phyloP scores from a whole-genome alignment of 2,329 filamentous ascomycete species.

The Colletotrichum sp. region DNA sequence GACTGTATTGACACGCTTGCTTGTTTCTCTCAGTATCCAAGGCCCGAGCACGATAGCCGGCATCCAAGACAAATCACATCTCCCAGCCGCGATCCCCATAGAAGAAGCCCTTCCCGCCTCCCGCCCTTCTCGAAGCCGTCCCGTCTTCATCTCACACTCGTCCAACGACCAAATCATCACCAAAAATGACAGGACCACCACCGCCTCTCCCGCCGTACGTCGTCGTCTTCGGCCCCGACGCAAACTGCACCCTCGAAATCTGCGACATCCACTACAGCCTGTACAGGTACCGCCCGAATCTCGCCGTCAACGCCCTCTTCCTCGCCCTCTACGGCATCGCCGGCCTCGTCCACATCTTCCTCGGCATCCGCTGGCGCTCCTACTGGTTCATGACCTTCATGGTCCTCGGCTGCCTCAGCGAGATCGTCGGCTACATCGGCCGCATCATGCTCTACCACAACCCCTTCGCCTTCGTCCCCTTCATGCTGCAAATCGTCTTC shows the following conservation, averaged over 20 bases:
- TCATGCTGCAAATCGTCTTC: slow-evolving; percentile 70
- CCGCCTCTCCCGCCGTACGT: slow-evolving; percentile 17
- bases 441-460: slow-evolving; percentile 62
- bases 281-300: slow-evolving; percentile 50
- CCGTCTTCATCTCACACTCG: background rate
- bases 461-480: slow-evolving; percentile 62
- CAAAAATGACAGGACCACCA: slow-evolving; percentile 25
- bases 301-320: slow-evolving; percentile 47
- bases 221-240: slow-evolving; percentile 46
- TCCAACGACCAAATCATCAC: background rate
- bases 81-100: background rate
- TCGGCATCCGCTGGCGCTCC: slow-evolving; percentile 51
- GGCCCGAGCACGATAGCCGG: background rate
- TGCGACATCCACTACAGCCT: slow-evolving; percentile 51
- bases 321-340: slow-evolving; percentile 49
- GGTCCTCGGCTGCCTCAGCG: slow-evolving; percentile 58
- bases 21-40: background rate
- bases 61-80: background rate
- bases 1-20: background rate
- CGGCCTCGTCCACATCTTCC: slow-evolving; percentile 47
- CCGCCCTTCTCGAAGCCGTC: background rate
- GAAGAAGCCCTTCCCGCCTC: background rate
- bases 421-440: slow-evolving; percentile 67
- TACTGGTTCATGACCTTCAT: slow-evolving; percentile 58
- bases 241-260: slow-evolving; percentile 54